phyloP scores from a whole-genome alignment of 768 basidiomycete genomes.

The Lactifluus echinatus region DNA sequence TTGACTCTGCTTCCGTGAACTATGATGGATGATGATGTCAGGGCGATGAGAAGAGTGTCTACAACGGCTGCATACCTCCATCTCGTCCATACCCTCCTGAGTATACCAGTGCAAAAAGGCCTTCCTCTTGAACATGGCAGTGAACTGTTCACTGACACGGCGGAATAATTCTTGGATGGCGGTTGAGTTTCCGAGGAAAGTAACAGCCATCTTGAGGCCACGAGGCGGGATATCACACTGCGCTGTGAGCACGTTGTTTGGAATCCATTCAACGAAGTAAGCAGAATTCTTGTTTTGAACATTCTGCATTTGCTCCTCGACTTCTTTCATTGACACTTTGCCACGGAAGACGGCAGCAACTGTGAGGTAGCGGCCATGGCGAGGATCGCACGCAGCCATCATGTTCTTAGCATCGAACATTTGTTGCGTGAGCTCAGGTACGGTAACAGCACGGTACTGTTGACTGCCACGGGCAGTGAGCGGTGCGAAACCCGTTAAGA shows the following conservation, averaged over 20 bases:
- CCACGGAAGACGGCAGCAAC: constrained; percentile 98
- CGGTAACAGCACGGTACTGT: constrained; percentile 93
- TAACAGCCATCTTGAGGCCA: constrained; percentile 93
- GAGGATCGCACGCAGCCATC: constrained; percentile 97
- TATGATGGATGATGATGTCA: constrained; percentile 22
- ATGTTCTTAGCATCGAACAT: constrained; percentile 99
- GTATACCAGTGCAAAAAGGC: constrained; percentile 99
- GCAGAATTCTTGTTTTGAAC: constrained; percentile 97
- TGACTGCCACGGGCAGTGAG: constrained; percentile 90
- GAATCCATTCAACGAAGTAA: constrained; percentile 99
- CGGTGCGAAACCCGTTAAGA: constrained; percentile 95
- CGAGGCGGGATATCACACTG: constrained; percentile 98
- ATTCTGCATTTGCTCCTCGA: constrained; percentile 98
- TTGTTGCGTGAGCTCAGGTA: constrained; percentile 95
- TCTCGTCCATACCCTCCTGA: constrained; percentile 99
- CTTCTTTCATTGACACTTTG: constrained; percentile 99
- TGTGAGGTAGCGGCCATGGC: constrained; percentile 96
- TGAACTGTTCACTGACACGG: constrained; percentile 97
- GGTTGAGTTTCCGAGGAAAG: constrained; percentile 96
- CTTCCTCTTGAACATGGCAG: constrained; percentile 98
- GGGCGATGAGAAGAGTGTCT: not conserved
- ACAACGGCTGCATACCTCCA: constrained; percentile 49
- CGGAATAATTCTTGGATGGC: constrained; percentile 98
- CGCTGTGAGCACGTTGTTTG: constrained; percentile 96
- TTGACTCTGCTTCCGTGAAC: constrained; percentile 98